These are phyloP conservation scores for Nakazawaea populi DNA, from an alignment of 805 yeast genomes.

Conservation along the genomic window DNA sequence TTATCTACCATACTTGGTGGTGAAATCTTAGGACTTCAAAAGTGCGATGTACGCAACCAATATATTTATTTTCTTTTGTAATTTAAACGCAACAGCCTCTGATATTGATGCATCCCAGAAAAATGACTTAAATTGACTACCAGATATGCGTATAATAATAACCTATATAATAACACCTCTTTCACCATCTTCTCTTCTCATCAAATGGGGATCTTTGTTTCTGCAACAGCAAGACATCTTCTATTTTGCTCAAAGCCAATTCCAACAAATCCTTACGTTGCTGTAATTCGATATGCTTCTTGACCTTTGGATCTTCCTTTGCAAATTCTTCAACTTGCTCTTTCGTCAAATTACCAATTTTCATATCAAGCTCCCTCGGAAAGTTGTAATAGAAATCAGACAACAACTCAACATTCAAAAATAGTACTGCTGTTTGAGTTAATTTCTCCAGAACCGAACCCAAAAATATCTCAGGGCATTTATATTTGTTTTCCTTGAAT, in stretches of 20 bases:
- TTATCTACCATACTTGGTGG: neutral
- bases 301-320: constrained; percentile 88
- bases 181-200: constrained; percentile 1
- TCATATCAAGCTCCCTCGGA: constrained; percentile 85
- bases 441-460: constrained; percentile 90
- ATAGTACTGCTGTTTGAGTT: constrained; percentile 88
- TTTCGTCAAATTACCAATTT: constrained; percentile 56
- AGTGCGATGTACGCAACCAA: neutral
- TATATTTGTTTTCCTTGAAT: constrained; percentile 72
- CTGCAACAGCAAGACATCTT: constrained; percentile 70
- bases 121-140: too few relatives aligned
- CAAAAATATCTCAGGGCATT: constrained; percentile 91
- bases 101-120: neutral
- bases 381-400: constrained; percentile 95
- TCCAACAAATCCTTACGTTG: constrained; percentile 87
- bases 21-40: too few relatives aligned
- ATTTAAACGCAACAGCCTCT: neutral
- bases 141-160: neutral
- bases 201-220: constrained; percentile 16
- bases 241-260: constrained; percentile 78
- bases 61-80: neutral
- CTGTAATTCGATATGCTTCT: constrained; percentile 87
- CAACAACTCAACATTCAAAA: constrained; percentile 86
- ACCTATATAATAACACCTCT: neutral
- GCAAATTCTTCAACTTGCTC: constrained; percentile 89